These are phyloP conservation scores for Agarophyton chilense DNA, from an alignment of 23 red algal genomes.

Conservation along the genomic window DNA sequence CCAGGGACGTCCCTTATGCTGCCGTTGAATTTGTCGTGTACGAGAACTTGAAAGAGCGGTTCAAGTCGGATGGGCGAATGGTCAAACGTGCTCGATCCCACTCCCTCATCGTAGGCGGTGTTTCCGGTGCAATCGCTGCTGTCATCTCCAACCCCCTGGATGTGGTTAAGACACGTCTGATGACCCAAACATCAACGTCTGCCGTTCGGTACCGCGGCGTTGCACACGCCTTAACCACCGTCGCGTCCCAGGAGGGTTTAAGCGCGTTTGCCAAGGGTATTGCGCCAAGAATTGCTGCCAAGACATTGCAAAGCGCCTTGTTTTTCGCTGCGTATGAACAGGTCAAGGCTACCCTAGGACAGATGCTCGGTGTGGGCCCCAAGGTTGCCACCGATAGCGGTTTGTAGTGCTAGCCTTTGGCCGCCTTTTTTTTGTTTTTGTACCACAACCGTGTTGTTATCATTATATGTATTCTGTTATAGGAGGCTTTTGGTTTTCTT, in stretches of 20 bases:
- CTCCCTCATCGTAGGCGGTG: conserved; percentile 70
- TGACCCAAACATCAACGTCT: conserved; percentile 79
- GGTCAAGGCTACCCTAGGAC: conserved; percentile 23
- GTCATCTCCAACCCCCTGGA: conserved; percentile 86
- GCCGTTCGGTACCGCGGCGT: conserved; percentile 67
- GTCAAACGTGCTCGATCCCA: conserved; percentile 21
- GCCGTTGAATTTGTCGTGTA: conserved; percentile 89
- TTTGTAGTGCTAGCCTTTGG: not conserved
- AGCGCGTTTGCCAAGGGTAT: conserved; percentile 78
- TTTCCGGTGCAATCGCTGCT: conserved; percentile 78
- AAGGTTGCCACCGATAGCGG: not conserved
- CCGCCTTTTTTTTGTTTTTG: not conserved
- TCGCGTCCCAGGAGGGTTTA: conserved; percentile 69
- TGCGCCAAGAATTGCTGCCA: conserved; percentile 69
- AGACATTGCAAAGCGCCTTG: conserved; percentile 71
- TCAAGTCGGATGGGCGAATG: conserved; percentile 6
- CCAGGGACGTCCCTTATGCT: conserved; percentile 88
- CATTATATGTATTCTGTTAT: too few species aligned
- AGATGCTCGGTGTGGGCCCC: conserved; percentile 38
- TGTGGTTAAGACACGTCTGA: conserved; percentile 95
- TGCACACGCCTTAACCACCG: conserved; percentile 38
- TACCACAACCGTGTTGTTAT: too few species aligned
- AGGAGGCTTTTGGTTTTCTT: too few species aligned
- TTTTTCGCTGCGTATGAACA: conserved; percentile 76
- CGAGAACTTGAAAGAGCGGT: conserved; percentile 61